phyloP scores from a whole-genome alignment of 78 protist species.

The Cavenderia fasciculata region DNA sequence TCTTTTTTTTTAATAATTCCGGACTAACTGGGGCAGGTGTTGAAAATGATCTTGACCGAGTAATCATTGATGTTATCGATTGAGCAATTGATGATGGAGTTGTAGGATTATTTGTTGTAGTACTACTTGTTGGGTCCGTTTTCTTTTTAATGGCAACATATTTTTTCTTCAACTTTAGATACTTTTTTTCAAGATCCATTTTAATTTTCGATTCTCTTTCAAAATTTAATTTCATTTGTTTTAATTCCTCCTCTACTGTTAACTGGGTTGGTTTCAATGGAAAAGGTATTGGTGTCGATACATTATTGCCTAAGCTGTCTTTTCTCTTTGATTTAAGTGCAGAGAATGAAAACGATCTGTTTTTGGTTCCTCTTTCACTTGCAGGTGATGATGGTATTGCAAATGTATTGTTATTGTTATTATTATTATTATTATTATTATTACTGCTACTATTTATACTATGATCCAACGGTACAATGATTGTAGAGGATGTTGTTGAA shows the following conservation, averaged over 20 bases:
- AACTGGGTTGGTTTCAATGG: background rate
- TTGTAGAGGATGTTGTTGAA: background rate
- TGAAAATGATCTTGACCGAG: conserved; percentile 35
- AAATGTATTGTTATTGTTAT: background rate
- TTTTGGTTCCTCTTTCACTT: conserved; percentile 10
- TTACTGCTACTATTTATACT: too few species aligned
- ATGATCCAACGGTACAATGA: too few species aligned
- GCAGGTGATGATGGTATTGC: conserved; percentile 5
- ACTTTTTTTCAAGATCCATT: conserved; percentile 43
- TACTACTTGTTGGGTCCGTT: background rate
- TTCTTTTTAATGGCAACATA: conserved; percentile 7
- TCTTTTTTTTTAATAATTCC: background rate
- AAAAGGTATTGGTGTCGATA: conserved; percentile 1
- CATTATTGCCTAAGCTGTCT: too few species aligned
- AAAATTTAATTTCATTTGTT: background rate
- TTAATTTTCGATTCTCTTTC: conserved; percentile 18
- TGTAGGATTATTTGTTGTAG: background rate
- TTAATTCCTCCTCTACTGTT: conserved; percentile 31
- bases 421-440: background rate
- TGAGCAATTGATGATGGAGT: background rate
- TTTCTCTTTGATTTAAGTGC: conserved; percentile 20
- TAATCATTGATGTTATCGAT: conserved; percentile 8
- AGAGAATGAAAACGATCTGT: conserved; percentile 66
- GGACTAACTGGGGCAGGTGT: conserved; percentile 16
- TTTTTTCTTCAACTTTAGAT: conserved; percentile 25